Evolutionary conservation across 371 early-diverging fungal genomes (phyloP), one percentile per base, ranked within the genome.

Genomic region (Mycotypha africana): DNA sequence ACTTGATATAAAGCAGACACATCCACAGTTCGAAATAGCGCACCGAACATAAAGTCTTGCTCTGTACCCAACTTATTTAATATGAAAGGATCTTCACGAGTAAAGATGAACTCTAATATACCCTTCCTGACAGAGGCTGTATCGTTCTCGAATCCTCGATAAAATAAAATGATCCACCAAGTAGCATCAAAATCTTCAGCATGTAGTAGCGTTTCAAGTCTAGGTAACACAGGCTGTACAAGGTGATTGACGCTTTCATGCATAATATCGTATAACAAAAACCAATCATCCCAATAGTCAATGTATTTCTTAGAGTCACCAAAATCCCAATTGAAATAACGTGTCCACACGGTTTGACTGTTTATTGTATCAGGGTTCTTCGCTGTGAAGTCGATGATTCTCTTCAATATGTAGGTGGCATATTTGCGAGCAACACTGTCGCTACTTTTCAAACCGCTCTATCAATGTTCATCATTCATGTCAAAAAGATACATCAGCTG

Each of bases 261-360:
- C 54, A 80, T 61, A 42, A 67, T 76, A 12, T 83, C 82, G 40
- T 75, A 77, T 17, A 79, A 47, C 14, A 78, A 46, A 42, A 78
- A 78, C 65, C 74, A 81, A 20, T 83, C 81, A 16, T 76, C 68
- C 82, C 79, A 82, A 21, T 64, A 38, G 4, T 56, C 52, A 0
- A 42, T 19, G 21, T 57, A 73, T 0, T 38, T 36, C 24, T 66
- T 39, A 0, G 67, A 49, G 10, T 56, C 28, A 9, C 41, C 56
- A 2, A 25, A 8, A 1, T 51, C 49, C 73, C 73, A 73, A 19
- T 49, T 42, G 34, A 73, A 73, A 30, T 62, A 73, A 15, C 35
- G 44, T 28, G 69, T 69, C 73, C 73, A 73, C 20, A 31, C 33
- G 10, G n/a, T 16, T 14, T 41, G 22, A n/a, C 22, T n/a, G 0